Conservation (phyloP, 2,329 filamentous ascomycete species). For the Colletotrichum spaethianum region DNA sequence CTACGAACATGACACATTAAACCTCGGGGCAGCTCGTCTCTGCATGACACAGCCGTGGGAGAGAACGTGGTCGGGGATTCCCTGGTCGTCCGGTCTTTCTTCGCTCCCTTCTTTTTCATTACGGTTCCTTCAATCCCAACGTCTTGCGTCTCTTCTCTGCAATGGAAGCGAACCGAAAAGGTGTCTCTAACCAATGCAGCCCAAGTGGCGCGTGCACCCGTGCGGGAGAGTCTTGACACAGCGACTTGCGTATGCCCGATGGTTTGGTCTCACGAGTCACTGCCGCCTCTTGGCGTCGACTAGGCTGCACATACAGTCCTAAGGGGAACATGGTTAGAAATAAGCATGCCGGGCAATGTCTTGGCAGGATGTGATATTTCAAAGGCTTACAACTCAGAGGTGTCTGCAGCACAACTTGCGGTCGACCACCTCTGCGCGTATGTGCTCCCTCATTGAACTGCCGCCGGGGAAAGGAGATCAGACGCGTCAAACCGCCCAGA, state of each 20-base stretch:
- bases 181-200: slow-evolving; percentile 29
- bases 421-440: no score
- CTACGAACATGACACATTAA: slow-evolving; percentile 34
- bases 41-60: slow-evolving; percentile 32
- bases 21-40: slow-evolving; percentile 15
- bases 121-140: slow-evolving; percentile 33
- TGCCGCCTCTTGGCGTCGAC: slow-evolving; percentile 10
- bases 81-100: slow-evolving; percentile 37
- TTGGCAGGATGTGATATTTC: not conserved
- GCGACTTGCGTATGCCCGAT: slow-evolving; percentile 15
- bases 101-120: slow-evolving; percentile 5
- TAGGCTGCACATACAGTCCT: not conserved
- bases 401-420: not conserved
- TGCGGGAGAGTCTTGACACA: slow-evolving; percentile 10
- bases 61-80: slow-evolving; percentile 22
- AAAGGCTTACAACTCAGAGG: no score
- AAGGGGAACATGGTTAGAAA: not conserved
- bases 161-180: slow-evolving; percentile 29
- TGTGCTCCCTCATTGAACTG: not conserved
- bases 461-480: slow-evolving; percentile 1
- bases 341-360: not conserved
- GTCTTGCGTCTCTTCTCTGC: slow-evolving; percentile 33
- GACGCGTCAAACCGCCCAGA: slow-evolving; percentile 23
- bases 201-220: not conserved
- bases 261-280: not conserved